phyloP scores from a whole-genome alignment of 768 basidiomycete species.

The Auricularia auricula-judae region DNA sequence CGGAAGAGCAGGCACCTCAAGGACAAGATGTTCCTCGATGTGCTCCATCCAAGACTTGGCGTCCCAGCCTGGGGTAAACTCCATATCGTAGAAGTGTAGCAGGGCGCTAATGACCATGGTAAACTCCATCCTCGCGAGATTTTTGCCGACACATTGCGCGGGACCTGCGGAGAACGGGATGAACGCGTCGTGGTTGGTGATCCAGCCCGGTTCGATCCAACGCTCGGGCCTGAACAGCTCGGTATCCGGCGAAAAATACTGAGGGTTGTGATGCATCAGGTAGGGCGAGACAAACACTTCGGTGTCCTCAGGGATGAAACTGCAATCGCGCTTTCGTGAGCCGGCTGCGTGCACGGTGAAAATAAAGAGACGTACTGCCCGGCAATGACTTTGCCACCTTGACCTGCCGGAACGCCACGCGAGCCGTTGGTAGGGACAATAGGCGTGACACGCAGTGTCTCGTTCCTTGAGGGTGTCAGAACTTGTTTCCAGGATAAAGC shows the following conservation, averaged over 20 bases:
- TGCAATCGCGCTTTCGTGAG: conserved; percentile 16
- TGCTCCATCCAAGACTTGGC: background rate
- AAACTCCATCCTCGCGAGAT: conserved; percentile 20
- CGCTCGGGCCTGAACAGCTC: conserved; percentile 26
- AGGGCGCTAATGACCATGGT: background rate
- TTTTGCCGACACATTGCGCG: conserved; percentile 39
- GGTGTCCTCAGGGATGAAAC: conserved; percentile 35
- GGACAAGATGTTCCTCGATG: background rate
- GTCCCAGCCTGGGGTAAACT: background rate
- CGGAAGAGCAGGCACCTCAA: background rate
- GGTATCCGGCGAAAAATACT: conserved; percentile 35
- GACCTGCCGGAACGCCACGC: conserved; percentile 25
- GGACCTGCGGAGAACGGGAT: conserved; percentile 38
- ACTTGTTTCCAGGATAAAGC: background rate
- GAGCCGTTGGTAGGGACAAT: conserved; percentile 38
- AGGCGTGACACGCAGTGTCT: conserved; percentile 37
- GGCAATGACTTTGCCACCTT: conserved; percentile 28
- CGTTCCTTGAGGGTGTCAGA: conserved; percentile 26
- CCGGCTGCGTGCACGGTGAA: conserved; percentile 8
- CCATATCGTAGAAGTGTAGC: background rate
- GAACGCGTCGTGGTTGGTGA: conserved; percentile 26
- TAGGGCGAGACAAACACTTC: conserved; percentile 32
- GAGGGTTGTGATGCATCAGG: conserved; percentile 34
- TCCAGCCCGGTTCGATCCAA: background rate
- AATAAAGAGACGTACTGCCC: conserved; percentile 19